Evolutionary conservation across 2,329 filamentous ascomycete species (phyloP), one percentile per base, ranked within the genome.

Genomic region (Onygena corvina): DNA sequence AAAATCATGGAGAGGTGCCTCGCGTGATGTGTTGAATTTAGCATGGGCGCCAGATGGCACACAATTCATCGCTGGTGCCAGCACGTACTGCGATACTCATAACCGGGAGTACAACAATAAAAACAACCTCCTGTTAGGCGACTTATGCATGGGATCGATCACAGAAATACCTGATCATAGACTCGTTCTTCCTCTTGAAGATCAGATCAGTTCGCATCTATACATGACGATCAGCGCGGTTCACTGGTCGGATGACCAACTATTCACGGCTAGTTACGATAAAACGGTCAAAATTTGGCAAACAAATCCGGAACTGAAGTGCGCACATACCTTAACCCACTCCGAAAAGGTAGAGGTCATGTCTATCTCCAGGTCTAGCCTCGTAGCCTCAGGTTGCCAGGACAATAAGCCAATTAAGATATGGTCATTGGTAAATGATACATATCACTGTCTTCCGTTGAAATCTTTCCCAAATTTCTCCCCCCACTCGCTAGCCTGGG

Each of bases 41-140:
- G 71, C 75, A 11, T 82, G 78, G 78, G 71, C 73, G 1, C 67
- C 71, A 1, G 67, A 77, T 58, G 73, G 76, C 2, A 67, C 68
- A 2, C 64, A 57, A 2, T 81, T 81, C 56, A 76, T 73, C 23
- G 76, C 73, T 7, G 78, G 77, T 1, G 74, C 76, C 3, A 72
- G 76, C 4, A 73, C 76, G 25, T 71, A 77, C 3, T 71, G 71
- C 2, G 77, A 80, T 54, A 59, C 67, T 2, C 64, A 71, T 40
- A 76, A 71, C n/a, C 76, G 77, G 71, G 72, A 77, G 34, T 81
- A 81, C 57, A 81, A 81, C 51, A 65, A 73, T 33, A 65, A 69
- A 0, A 74, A 77, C 51, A 81, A 81, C 54, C 63, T 81, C 1
- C 57, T 81, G 1, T 59, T 76, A 30, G 78, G 78, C 1, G 64